phyloP scores from a whole-genome alignment of 2,329 filamentous ascomycete genomes.

The Corniculantispora saksenae region DNA sequence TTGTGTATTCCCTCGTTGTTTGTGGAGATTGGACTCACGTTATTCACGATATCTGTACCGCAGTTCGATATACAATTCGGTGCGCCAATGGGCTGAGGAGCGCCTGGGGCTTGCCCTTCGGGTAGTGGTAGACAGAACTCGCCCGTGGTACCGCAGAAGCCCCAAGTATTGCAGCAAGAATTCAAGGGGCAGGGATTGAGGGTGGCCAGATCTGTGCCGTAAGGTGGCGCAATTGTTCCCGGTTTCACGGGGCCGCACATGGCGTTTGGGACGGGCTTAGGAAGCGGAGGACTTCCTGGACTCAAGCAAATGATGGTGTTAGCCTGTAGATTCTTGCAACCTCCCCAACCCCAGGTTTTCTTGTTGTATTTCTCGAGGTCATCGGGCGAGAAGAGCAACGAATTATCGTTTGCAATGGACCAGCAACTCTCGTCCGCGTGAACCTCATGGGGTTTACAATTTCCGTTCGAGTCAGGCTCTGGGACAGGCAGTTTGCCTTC shows the following conservation, averaged over 20 bases:
- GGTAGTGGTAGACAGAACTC: slow-evolving; percentile 38
- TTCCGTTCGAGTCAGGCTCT: slow-evolving; percentile 32
- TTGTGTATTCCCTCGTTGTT: too few relatives aligned
- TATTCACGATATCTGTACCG: slow-evolving; percentile 14
- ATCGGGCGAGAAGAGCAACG: slow-evolving; percentile 32
- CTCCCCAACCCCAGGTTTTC: slow-evolving; percentile 36
- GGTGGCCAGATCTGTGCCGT: slow-evolving; percentile 24
- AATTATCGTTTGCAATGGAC: slow-evolving; percentile 33
- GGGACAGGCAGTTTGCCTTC: slow-evolving; percentile 36
- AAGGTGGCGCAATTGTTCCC: slow-evolving; percentile 28
- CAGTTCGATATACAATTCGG: slow-evolving; percentile 19
- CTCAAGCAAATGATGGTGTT: slow-evolving; percentile 37
- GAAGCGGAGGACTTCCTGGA: slow-evolving; percentile 36
- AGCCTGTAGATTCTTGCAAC: slow-evolving; percentile 28
- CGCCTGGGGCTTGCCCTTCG: not conserved
- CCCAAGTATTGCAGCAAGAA: slow-evolving; percentile 38
- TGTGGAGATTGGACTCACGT: too few relatives aligned
- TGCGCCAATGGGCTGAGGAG: not conserved
- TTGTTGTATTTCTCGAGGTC: slow-evolving; percentile 41
- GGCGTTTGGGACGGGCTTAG: slow-evolving; percentile 30
- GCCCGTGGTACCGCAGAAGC: slow-evolving; percentile 41
- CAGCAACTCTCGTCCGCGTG: slow-evolving; percentile 37
- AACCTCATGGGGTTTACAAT: slow-evolving; percentile 31
- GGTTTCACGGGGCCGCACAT: slow-evolving; percentile 37
- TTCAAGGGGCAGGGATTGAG: slow-evolving; percentile 34